Percentiles rank a stretch among this genome's conserved stretches.
These are phyloP conservation scores for Xylaria sp. DNA, from an alignment of 2,329 filamentous ascomycete genomes.

Conservation along the genomic window DNA sequence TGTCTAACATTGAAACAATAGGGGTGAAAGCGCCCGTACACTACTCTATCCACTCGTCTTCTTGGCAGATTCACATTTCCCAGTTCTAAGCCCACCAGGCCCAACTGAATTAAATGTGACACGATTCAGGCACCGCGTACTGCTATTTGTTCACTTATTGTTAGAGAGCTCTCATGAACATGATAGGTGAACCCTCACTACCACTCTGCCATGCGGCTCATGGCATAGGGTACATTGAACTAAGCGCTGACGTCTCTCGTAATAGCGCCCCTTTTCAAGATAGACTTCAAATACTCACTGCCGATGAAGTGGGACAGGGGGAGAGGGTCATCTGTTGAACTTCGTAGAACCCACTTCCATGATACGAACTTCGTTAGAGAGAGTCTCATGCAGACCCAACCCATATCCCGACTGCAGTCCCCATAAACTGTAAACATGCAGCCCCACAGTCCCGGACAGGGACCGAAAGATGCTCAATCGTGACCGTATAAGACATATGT, in stretches of 20 bases:
- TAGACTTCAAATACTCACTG: neutral
- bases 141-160: neutral
- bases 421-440: slow-evolving; percentile 24
- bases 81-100: slow-evolving; percentile 4
- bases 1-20: slow-evolving; percentile 12
- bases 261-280: neutral
- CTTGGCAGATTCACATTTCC: slow-evolving; percentile 27
- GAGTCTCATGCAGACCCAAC: slow-evolving; percentile 17
- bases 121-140: neutral
- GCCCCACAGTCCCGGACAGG: slow-evolving; percentile 16
- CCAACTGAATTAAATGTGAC: neutral
- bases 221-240: neutral
- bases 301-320: neutral
- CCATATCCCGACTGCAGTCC: slow-evolving; percentile 11
- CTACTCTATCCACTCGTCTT: slow-evolving; percentile 19
- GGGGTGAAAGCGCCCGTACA: slow-evolving; percentile 7
- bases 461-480: slow-evolving; percentile 27
- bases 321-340: slow-evolving; percentile 2
- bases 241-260: neutral
- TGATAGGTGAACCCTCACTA: neutral
- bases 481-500: slow-evolving; percentile 38
- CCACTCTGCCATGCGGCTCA: neutral
- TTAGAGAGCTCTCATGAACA: slow-evolving; percentile 3
- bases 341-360: slow-evolving; percentile 27
- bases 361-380: slow-evolving; percentile 31